Evolutionary conservation across 768 basidiomycete species (phyloP).

Genomic region (Psilocybe azurescens): DNA sequence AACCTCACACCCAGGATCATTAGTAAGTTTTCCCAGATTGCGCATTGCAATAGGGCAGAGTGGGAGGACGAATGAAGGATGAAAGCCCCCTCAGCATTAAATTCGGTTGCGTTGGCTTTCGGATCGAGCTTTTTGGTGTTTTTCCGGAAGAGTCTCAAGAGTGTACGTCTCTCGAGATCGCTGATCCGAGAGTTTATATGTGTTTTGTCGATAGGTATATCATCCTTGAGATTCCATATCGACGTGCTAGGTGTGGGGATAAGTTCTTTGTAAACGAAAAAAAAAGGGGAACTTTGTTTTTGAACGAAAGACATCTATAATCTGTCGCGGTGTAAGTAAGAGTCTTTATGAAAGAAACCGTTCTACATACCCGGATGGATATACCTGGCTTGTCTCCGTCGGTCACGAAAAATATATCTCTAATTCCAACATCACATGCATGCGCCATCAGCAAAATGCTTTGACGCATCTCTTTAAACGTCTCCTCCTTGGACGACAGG

Average conservation of each 20-base stretch:
- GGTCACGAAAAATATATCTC: slow-evolving; percentile 28
- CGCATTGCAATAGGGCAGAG: slow-evolving; percentile 41
- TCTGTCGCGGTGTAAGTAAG: slow-evolving; percentile 16
- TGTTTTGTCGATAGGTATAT: slow-evolving; percentile 6
- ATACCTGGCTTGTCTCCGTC: slow-evolving; percentile 26
- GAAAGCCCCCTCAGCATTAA: slow-evolving; percentile 23
- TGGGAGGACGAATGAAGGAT: slow-evolving; percentile 41
- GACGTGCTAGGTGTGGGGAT: slow-evolving; percentile 15
- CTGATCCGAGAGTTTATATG: slow-evolving; percentile 23
- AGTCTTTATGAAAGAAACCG: no score
- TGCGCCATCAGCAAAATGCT: slow-evolving; percentile 28
- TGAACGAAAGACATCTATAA: slow-evolving; percentile 28
- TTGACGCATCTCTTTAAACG: slow-evolving; percentile 36
- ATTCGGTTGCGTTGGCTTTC: not conserved
- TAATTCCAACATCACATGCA: slow-evolving; percentile 22
- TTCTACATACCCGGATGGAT: slow-evolving; percentile 26
- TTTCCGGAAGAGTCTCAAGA: slow-evolving; percentile 35
- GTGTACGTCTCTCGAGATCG: slow-evolving; percentile 38
- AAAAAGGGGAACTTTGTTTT: slow-evolving; percentile 31
- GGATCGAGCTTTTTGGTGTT: slow-evolving; percentile 37
- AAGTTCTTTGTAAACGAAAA: slow-evolving; percentile 31
- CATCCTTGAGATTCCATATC: slow-evolving; percentile 16
- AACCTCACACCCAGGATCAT: slow-evolving; percentile 40
- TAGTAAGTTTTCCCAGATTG: slow-evolving; percentile 44
- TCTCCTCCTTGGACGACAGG: slow-evolving; percentile 30